Base-by-base conservation (phyloP, 768 basidiomycete genomes). In the Leucosporidium yakuticum region DNA sequence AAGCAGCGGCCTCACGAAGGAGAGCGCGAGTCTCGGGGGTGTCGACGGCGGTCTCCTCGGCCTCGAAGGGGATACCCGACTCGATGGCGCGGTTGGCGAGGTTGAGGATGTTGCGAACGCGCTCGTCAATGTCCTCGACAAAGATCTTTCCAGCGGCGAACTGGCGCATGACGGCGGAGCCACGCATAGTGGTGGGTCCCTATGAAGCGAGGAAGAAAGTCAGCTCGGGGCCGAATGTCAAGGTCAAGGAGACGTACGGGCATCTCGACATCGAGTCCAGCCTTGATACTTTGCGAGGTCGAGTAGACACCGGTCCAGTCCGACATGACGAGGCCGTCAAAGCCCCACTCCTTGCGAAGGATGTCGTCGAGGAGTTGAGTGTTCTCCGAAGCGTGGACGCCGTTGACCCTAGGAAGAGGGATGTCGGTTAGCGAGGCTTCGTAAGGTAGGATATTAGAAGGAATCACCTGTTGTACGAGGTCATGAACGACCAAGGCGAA, bases 21-120 rank as follows among this genome's bases (percentile, higher is more conserved):
- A 78, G 50, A 76, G 76, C 81, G 78, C 69, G 81, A 65, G 64
- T 79, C 78, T 70, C 82, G 74, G n/a, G 82, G 77, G 34, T 81
- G 80, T 49, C 78, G 77, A 53, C 69, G 71, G 76, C 77, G 65
- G 81, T 77, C 66, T 84, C 84, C 23, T 80, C 80, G 8, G 78
- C 83, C 72, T 83, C 79, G 77, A 85, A 86, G 19, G 83, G 83
- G 48, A 86, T 84, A 8, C 83, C 83, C 4, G 84, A 85, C 31
- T 77, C 79, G 36, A 82, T 77, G 3, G 83, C 85, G 25, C 75
- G 79, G 59, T 84, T 29, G 36, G 44, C 39, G 4, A 59, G 34
- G 19, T 49, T 31, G 47, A 60, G 44, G 27, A 76, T 83, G 69
- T 74, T 80, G 76, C 36, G 81, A 7, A 69, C 84, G 80, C 74